phyloP scores from a whole-genome alignment of 257 asterid species.

The Solanum clarkiae region DNA sequence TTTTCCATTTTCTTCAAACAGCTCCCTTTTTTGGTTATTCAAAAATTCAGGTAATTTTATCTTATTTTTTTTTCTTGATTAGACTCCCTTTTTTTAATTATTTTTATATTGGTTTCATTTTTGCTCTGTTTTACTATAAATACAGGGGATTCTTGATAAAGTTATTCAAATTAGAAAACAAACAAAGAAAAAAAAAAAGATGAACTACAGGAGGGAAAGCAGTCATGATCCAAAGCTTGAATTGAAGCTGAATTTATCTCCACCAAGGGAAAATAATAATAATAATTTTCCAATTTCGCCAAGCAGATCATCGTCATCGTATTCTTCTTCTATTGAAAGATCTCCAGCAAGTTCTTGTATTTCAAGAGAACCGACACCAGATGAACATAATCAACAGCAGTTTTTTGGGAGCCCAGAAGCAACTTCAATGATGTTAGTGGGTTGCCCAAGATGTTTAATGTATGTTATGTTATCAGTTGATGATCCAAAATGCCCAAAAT shows the following conservation, averaged over 20 bases:
- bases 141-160: background rate
- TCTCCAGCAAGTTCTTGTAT: slow-evolving; percentile 5
- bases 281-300: background rate
- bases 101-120: background rate
- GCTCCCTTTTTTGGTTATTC: background rate
- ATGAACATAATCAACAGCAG: background rate
- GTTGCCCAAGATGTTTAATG: slow-evolving; percentile 8
- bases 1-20: background rate
- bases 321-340: background rate
- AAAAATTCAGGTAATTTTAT: background rate
- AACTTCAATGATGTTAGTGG: background rate
- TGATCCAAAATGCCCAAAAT: slow-evolving; percentile 4
- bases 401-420: background rate
- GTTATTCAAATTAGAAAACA: background rate
- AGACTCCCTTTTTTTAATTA: background rate
- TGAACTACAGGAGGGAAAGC: background rate
- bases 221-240: background rate
- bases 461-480: background rate
- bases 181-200: background rate
- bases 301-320: background rate
- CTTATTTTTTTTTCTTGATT: background rate
- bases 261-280: background rate
- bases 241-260: slow-evolving; percentile 5
- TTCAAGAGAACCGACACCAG: background rate
- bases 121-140: background rate